These are phyloP conservation scores for Alternaria triticimaculans DNA, from an alignment of 2,329 filamentous ascomycete genomes.

Conservation along the genomic window DNA sequence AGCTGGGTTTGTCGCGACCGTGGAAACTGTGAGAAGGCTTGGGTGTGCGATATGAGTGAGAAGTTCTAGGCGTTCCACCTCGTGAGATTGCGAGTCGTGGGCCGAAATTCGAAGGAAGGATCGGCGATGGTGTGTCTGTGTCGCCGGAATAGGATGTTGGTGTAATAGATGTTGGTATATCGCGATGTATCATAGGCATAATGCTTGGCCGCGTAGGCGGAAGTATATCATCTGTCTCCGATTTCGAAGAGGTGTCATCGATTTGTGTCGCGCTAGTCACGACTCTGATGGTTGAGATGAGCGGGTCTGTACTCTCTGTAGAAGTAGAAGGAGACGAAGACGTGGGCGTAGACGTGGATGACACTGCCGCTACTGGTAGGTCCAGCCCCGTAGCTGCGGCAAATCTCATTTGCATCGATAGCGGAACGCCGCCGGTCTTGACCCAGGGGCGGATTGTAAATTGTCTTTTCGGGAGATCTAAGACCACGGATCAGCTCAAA, in stretches of 20 bases:
- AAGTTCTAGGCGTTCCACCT: background rate
- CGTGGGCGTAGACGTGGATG: background rate
- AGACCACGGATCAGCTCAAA: constrained; percentile 33
- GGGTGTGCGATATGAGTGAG: background rate
- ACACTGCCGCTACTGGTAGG: constrained; percentile 2
- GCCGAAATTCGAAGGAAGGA: background rate
- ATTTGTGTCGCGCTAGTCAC: constrained; percentile 4
- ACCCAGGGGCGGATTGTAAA: constrained; percentile 41
- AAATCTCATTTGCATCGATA: constrained; percentile 21
- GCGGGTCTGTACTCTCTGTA: background rate
- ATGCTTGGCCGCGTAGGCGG: background rate
- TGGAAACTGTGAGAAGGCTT: constrained; percentile 8
- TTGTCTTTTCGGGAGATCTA: constrained; percentile 26
- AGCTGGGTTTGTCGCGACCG: constrained; percentile 16
- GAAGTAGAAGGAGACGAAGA: background rate
- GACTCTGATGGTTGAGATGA: constrained; percentile 14
- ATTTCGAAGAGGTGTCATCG: background rate
- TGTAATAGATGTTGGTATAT: constrained; percentile 4
- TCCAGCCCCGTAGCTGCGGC: constrained; percentile 4
- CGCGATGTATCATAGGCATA: background rate
- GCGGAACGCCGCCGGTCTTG: constrained; percentile 26
- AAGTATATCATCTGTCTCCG: background rate
- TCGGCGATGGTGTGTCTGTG: background rate
- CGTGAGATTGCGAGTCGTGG: background rate
- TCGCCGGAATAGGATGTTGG: background rate